Percentiles rank a stretch among this genome's conserved stretches.
Conservation (phyloP, 1,284 basidiomycete species). For the Mycena citricolor region DNA sequence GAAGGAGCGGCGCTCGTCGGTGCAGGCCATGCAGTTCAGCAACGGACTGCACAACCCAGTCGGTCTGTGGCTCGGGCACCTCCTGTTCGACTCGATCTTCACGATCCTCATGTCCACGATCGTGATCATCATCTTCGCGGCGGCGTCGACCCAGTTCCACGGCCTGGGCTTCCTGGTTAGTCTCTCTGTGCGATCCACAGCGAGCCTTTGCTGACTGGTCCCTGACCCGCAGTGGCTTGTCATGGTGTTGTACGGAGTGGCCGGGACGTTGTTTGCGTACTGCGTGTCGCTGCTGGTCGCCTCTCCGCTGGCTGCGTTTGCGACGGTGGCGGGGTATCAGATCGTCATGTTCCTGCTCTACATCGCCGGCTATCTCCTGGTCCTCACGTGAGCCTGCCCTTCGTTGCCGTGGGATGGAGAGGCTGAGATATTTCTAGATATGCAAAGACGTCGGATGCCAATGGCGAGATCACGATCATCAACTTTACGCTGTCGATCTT, state of each 20-base stretch:
- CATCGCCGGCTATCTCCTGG: constrained; percentile 26
- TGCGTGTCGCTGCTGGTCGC: constrained; percentile 60
- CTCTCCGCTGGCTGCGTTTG: constrained; percentile 75
- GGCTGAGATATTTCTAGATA: too few relatives aligned
- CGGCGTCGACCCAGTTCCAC: constrained; percentile 61
- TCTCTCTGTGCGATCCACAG: neutral
- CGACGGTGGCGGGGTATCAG: constrained; percentile 73
- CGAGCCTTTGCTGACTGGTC: constrained; percentile 3
- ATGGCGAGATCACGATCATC: constrained; percentile 55
- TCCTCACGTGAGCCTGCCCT: neutral
- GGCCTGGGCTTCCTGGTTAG: constrained; percentile 66
- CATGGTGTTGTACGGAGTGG: constrained; percentile 69
- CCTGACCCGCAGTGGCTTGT: constrained; percentile 57
- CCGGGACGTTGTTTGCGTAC: constrained; percentile 68
- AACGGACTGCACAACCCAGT: constrained; percentile 74
- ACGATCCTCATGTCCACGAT: constrained; percentile 57
- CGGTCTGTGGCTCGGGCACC: constrained; percentile 78
- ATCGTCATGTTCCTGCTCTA: constrained; percentile 71
- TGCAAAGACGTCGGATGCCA: constrained; percentile 58
- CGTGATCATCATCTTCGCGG: constrained; percentile 62
- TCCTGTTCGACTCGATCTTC: constrained; percentile 71
- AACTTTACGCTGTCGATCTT: constrained; percentile 70
- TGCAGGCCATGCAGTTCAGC: constrained; percentile 77
- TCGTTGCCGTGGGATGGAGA: constrained; percentile 34
- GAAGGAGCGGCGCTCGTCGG: constrained; percentile 63